Base-by-base conservation (phyloP, 805 yeast genomes). In the Kregervanrija delftensis region DNA sequence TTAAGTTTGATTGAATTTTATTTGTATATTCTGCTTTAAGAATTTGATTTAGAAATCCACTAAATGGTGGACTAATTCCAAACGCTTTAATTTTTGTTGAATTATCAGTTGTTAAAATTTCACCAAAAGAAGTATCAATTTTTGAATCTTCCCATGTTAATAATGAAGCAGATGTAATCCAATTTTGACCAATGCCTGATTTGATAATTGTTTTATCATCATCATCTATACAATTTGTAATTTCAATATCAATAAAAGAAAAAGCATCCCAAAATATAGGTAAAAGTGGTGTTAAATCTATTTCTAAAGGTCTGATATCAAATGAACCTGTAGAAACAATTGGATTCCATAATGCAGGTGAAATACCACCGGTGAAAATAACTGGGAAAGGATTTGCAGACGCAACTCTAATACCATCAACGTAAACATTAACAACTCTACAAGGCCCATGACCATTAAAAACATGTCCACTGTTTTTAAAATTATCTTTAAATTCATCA, bases 311-410 rank as follows among this genome's bases (percentile, higher is more conserved):
- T 13, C 78, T 79, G 30, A 87, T 66, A 59, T 88, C 95, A 63
- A 80, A 86, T 0, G 95, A 82, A 47, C 79, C 74, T 14, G 75
- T 71, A 2, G 86, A 81, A 6, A 87, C 95, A 49, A 85, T 77
- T 3, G 95, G 87, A 41, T 74, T 71, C 96, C 96, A 88, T 39
- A 87, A 65, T 4, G 82, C 71, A 1, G 96, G 95, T 1, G 89
- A 76, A 32, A 81, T 65, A 2, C 95, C 96, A 6, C 96, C 96
- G 1, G 95, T 79, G 64, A 72, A 88, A 12, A 88, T 73, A 8
- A 81, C 76, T 1, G 91, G 90, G 51, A 76, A 78, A 2, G 96
- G 95, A 22, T 79, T 67, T 30, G 74, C 74, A 3, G 79, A 66
- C 2, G 82, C 82, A 8, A 86, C 74, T 41, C 83, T 71, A 22